Conservation (phyloP, 176 grass and related monocot genomes). For the bread wheat (Triticum aestivum) region IWGSC_CS_RefSeq_v2.1 NC_057814.1:633473785-633474284, state of each 20-base stretch:
- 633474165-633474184: slow-evolving; percentile 27
- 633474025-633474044: slow-evolving; percentile 66
- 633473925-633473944: neutral
- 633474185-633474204: neutral
- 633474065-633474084: slow-evolving; percentile 70
- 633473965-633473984: neutral
- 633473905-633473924: neutral
- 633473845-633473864: slow-evolving; percentile 51
- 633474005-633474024: slow-evolving; percentile 82
- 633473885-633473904: neutral
- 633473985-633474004: slow-evolving; percentile 77
- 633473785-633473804: slow-evolving; percentile 74
- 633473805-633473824: slow-evolving; percentile 71
- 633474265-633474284: slow-evolving; percentile 91
- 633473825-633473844: slow-evolving; percentile 67
- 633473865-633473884: slow-evolving; percentile 77
- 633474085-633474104: slow-evolving; percentile 64
- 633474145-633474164: slow-evolving; percentile 31
- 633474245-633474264: slow-evolving; percentile 75
- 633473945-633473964: neutral
- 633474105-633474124: slow-evolving; percentile 69
- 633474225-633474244: slow-evolving; percentile 87
- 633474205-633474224: slow-evolving; percentile 34
- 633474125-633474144: neutral
- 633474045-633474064: slow-evolving; percentile 76